Base-by-base conservation (phyloP, 768 basidiomycete species). In the Mycena pura region DNA sequence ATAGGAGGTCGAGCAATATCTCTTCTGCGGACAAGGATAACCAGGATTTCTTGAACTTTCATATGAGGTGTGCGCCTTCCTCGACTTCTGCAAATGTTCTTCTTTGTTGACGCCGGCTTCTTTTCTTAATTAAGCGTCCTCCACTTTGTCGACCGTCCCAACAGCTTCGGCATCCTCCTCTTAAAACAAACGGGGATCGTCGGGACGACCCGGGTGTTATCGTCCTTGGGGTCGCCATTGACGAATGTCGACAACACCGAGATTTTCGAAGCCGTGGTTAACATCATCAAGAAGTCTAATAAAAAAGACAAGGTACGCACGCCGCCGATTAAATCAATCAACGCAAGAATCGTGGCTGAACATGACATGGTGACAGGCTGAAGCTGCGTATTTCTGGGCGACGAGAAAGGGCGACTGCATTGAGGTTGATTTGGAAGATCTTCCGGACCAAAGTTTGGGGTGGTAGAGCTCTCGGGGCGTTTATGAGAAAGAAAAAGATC, bases 381-480 rank as follows among this genome's bases (percentile, higher is more conserved):
- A 65, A 34, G 49, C 49, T 13, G 51, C 40, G 1, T 65, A 46
- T 24, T 62, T 62, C 40, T 62, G 63, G 63, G 63, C 63, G 6
- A 41, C 22, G 45, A 47, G 60, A 3, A 34, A 50, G 34, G 60
- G 63, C 3, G 63, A 65, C n/a, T 62, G 60, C 43, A 22, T 65
- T 15, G 60, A 65, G 25, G 28, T 65, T 24, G 63, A 65, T 47
- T 21, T 65, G 14, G 48, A 15, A 41, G 60, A 65, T 41, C 32
- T 65, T 21, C 63, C 60, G 6, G 63, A 65, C 43, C 60, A 65
- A 38, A 40, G 36, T 13, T 27, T 60, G 36, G 63, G 57, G 4
- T 63, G 62, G 62, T 63, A 60, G 44, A 29, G n/a, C n/a, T n/a
- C n/a, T n/a, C n/a, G n/a, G n/a, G n/a, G n/a, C n/a, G n/a, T n/a